Percentiles rank a stretch among this genome's conserved stretches.
phyloP scores from a whole-genome alignment of 148 eudicot species.

The Bassia scoparia region DNA sequence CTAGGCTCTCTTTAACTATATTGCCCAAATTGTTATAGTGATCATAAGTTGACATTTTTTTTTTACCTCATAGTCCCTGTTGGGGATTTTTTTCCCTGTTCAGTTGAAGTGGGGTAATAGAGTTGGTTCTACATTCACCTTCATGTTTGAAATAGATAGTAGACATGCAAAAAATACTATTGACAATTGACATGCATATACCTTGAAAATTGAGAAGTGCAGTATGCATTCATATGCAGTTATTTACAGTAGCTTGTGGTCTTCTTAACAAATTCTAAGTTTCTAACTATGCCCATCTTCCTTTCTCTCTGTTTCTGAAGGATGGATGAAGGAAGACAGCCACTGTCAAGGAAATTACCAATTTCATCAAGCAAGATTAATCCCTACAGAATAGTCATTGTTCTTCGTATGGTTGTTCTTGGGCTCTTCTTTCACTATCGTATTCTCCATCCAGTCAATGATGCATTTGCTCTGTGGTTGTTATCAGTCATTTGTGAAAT shows the following conservation, averaged over 20 bases:
- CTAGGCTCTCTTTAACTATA: background rate
- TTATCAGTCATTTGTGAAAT: slow-evolving; percentile 90
- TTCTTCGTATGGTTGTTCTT: slow-evolving; percentile 70
- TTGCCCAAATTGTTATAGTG: background rate
- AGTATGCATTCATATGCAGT: slow-evolving; percentile 12
- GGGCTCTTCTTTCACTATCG: slow-evolving; percentile 87
- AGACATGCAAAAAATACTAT: background rate
- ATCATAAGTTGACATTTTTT: background rate
- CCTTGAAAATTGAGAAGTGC: slow-evolving; percentile 5
- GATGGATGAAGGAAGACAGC: slow-evolving; percentile 99
- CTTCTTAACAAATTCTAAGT: background rate
- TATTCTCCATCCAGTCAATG: slow-evolving; percentile 79
- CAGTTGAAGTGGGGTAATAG: background rate
- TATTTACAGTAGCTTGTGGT: background rate
- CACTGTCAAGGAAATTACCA: slow-evolving; percentile 87
- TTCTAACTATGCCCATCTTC: background rate
- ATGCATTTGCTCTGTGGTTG: slow-evolving; percentile 91
- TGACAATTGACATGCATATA: slow-evolving; percentile 14
- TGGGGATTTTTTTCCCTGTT: background rate
- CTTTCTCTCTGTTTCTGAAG: slow-evolving; percentile 34
- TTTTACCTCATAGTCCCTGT: background rate
- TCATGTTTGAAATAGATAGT: slow-evolving; percentile 1
- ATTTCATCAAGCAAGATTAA: slow-evolving; percentile 92
- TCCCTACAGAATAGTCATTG: slow-evolving; percentile 80
- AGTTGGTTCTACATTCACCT: background rate